Percentiles rank a stretch among this genome's conserved stretches.
Evolutionary conservation across 768 basidiomycete species (phyloP).

Genomic region (Leccinum imitatum): DNA sequence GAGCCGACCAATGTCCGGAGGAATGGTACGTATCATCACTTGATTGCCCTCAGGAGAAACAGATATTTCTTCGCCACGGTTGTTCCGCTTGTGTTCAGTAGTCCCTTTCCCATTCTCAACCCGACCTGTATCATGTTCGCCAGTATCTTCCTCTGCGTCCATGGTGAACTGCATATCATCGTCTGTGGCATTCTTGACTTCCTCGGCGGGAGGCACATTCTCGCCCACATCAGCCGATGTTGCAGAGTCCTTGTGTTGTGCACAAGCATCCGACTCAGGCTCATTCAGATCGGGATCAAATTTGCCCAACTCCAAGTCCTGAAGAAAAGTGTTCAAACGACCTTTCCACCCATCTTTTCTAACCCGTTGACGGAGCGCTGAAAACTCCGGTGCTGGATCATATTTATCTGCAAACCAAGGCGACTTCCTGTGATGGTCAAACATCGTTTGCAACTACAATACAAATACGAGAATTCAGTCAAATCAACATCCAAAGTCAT

Average conservation of each 20-base stretch:
- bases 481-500: slow-evolving; percentile 11
- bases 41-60: slow-evolving; percentile 80
- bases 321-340: slow-evolving; percentile 66
- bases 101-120: slow-evolving; percentile 58
- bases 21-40: slow-evolving; percentile 93
- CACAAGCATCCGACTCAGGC: slow-evolving; percentile 50
- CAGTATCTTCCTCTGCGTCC: slow-evolving; percentile 70
- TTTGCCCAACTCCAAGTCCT: slow-evolving; percentile 81
- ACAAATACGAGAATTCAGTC: slow-evolving; percentile 34
- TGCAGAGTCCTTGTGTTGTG: slow-evolving; percentile 53
- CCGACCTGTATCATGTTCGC: slow-evolving; percentile 56
- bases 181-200: slow-evolving; percentile 53
- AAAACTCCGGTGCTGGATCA: slow-evolving; percentile 71
- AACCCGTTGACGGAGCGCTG: slow-evolving; percentile 71
- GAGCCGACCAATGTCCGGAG: slow-evolving; percentile 85
- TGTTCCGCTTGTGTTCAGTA: slow-evolving; percentile 46
- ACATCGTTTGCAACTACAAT: slow-evolving; percentile 90
- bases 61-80: slow-evolving; percentile 69
- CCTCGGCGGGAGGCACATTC: slow-evolving; percentile 42
- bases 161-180: slow-evolving; percentile 76
- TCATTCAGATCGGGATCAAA: slow-evolving; percentile 78
- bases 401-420: slow-evolving; percentile 98
- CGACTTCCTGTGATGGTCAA: slow-evolving; percentile 92
- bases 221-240: slow-evolving; percentile 38
- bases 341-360: slow-evolving; percentile 85